These are phyloP conservation scores for Lepidium didymum DNA, from an alignment of 345 rosid genomes.

Conservation along the genomic window DNA sequence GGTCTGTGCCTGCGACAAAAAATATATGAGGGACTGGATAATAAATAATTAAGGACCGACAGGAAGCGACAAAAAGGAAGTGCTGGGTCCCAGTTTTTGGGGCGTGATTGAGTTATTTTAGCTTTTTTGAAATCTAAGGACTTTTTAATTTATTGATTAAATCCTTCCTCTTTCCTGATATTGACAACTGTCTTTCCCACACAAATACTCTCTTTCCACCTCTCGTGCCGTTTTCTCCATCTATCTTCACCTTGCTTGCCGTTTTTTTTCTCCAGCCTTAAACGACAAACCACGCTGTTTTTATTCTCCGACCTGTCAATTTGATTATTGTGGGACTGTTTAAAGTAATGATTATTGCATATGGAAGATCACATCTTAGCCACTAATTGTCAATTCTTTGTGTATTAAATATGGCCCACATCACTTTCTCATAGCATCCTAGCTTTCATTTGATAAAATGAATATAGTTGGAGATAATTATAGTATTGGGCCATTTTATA, in stretches of 20 bases:
- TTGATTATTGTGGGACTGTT: not conserved
- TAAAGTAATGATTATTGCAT: constrained; percentile 8
- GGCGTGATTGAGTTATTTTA: constrained; percentile 25
- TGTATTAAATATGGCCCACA: constrained; percentile 14
- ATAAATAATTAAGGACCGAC: constrained; percentile 16
- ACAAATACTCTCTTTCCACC: not conserved
- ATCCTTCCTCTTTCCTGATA: not conserved
- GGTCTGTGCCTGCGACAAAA: no score
- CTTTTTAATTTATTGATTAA: not conserved
- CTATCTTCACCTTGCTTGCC: constrained; percentile 11
- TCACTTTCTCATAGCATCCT: not conserved
- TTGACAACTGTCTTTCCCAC: constrained; percentile 14
- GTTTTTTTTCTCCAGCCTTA: not conserved
- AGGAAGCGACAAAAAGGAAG: constrained; percentile 28
- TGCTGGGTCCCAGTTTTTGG: constrained; percentile 7
- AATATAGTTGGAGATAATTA: not conserved
- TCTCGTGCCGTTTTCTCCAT: constrained; percentile 6
- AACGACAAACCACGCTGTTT: not conserved
- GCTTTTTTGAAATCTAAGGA: constrained; percentile 18
- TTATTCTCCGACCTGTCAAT: not conserved
- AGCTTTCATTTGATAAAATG: not conserved
- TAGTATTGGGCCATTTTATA: not conserved
- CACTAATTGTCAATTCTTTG: constrained; percentile 7
- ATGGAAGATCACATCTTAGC: constrained; percentile 14
- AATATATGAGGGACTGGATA: not conserved